Percentiles rank a stretch among this genome's conserved stretches.
phyloP scores from a whole-genome alignment of 2,329 filamentous ascomycete species.

The Botryosphaeria dothidea region DNA sequence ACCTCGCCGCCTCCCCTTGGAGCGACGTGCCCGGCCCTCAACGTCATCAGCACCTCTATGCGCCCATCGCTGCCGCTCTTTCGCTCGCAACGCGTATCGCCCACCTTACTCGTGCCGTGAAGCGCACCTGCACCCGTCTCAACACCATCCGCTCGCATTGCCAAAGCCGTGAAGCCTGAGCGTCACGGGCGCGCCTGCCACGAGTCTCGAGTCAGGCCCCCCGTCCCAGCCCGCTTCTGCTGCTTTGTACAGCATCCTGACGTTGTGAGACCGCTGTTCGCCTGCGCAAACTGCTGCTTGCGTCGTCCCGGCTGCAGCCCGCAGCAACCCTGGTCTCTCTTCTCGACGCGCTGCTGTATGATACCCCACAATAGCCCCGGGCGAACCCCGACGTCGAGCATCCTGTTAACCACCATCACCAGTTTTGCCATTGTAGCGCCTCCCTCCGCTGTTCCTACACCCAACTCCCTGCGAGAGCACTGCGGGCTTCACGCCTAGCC shows the following conservation, averaged over 20 bases:
- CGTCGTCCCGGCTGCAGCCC: background rate
- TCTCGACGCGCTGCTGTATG: background rate
- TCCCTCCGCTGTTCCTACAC: background rate
- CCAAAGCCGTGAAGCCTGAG: background rate
- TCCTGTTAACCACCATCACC: background rate
- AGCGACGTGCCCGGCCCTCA: background rate
- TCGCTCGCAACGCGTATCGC: constrained; percentile 2
- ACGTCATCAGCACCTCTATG: constrained; percentile 19
- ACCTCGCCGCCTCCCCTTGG: constrained; percentile 1
- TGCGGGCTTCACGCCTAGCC: background rate
- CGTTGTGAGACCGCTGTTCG: background rate
- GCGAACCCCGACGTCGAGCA: background rate
- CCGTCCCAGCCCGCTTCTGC: constrained; percentile 2
- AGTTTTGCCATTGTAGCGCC: background rate
- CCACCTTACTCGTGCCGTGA: constrained; percentile 20
- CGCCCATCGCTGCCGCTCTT: constrained; percentile 17
- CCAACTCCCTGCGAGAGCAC: background rate
- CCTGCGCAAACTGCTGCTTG: background rate
- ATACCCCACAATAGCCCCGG: constrained; percentile 17
- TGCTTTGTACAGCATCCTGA: background rate
- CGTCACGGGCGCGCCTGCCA: background rate
- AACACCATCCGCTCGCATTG: background rate
- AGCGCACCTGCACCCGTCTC: constrained; percentile 11
- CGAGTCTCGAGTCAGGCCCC: constrained; percentile 6
- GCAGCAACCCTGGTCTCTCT: background rate